Evolutionary conservation across 1,139 yeast species (phyloP).

Genomic region (Taphrina wiesneri): DNA sequence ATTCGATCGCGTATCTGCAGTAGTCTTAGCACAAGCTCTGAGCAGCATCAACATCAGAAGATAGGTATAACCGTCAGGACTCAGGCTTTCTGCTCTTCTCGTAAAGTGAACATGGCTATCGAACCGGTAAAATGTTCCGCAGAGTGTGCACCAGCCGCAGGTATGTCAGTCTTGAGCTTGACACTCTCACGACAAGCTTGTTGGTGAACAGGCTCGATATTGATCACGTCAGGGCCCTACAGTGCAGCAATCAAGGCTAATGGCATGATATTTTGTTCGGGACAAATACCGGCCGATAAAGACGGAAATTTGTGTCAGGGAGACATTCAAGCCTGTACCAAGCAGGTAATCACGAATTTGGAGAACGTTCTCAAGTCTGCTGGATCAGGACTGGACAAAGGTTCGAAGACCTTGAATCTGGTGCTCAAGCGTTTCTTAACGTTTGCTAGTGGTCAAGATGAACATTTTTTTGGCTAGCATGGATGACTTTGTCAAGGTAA

Average conservation of each 20-base stretch:
- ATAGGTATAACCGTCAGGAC: background rate
- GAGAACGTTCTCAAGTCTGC: constrained; percentile 70
- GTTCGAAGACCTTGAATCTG: background rate
- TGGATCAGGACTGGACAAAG: constrained; percentile 67
- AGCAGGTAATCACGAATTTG: constrained; percentile 51
- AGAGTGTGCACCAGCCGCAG: constrained; percentile 31
- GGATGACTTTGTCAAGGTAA: constrained; percentile 55
- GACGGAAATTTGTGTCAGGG: constrained; percentile 68
- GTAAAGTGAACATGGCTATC: background rate
- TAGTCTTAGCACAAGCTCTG: background rate
- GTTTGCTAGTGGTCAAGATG: constrained; percentile 61
- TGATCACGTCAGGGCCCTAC: constrained; percentile 21
- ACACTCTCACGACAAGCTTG: background rate
- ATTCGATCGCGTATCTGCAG: background rate
- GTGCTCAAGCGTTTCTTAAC: background rate
- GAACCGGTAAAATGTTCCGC: constrained; percentile 28
- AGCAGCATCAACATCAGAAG: background rate
- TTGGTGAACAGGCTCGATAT: background rate
- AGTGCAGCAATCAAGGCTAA: constrained; percentile 36
- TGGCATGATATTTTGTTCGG: constrained; percentile 84
- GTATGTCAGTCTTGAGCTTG: background rate
- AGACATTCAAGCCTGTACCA: constrained; percentile 36
- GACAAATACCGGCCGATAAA: constrained; percentile 89
- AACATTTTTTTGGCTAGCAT: constrained; percentile 80
- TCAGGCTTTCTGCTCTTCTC: background rate